phyloP scores from a whole-genome alignment of 345 rosid species.

The Citrus mangshanensis region DNA sequence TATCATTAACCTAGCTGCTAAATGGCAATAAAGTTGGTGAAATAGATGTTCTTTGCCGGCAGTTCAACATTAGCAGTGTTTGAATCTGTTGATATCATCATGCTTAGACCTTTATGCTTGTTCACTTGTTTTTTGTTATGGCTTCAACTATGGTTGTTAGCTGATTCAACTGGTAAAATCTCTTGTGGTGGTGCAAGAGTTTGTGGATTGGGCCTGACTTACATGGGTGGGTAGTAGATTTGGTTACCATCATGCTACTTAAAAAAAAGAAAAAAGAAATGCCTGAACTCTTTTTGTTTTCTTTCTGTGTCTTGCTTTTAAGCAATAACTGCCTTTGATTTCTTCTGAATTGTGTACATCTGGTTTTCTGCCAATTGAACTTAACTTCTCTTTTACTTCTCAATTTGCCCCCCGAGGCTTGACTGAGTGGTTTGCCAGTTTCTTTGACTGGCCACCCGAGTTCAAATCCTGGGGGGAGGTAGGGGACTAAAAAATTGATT shows the following conservation, averaged over 20 bases:
- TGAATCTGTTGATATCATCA: neutral
- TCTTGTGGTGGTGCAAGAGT: neutral
- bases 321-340: neutral
- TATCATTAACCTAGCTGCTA: neutral
- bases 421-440: too few species aligned
- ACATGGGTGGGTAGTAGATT: neutral
- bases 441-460: too few species aligned
- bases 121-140: neutral
- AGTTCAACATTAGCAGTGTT: neutral
- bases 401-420: too few species aligned
- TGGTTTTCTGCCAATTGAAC: neutral
- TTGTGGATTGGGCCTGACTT: neutral
- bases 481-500: too few species aligned
- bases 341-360: neutral
- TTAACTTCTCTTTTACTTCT: neutral
- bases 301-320: neutral
- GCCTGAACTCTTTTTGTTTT: neutral
- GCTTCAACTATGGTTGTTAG: neutral
- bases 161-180: neutral
- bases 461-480: too few species aligned
- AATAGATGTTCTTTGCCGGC: constrained; percentile 3
- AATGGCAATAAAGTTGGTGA: neutral
- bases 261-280: too few species aligned
- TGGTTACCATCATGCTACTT: neutral
- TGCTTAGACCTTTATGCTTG: neutral